Evolutionary conservation across 208 protist genomes (phyloP), one percentile per base, ranked within the genome.

Genomic region (Polymyxa betae): DNA sequence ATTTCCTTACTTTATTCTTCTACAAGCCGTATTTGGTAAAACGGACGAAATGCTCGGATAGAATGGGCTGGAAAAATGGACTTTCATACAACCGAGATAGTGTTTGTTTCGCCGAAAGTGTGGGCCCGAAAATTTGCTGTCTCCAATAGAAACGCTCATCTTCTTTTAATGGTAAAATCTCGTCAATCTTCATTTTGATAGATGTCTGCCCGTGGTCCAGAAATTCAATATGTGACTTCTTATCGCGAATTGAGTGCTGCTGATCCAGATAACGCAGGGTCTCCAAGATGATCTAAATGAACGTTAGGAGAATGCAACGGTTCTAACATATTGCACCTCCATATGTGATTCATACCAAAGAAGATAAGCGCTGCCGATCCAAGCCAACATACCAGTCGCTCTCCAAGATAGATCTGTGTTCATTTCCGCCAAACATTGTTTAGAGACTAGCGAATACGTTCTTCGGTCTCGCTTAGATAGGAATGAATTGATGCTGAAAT

Each of bases 141-240:
- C 72, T 5, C 72, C 5, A 82, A 43, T 82, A 82, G 12, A n/a
- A 5, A 40, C 72, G 5, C n/a, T 82, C 72, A 35, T 82, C 72
- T 5, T 82, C 72, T n/a, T 5, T 20, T 40, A 82, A 5, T 40
- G 72, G 72, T 43, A 82, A 43, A 43, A 82, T n/a, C 12, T 35
- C 72, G 72, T 82, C 72, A 35, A 82, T 43, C n/a, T 82, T 82
- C 35, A 43, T 5, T 43, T 82, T 82, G 72, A 82, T 45, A 20
- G 72, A 5, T 20, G 16, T 5, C 5, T 82, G 72, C 16, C 72
- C 72, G n/a, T 35, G 5, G 12, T 45, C 40, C 5, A 82, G 72
- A 43, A 82, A 82, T 43, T 82, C 72, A 43, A 82, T 43, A n/a
- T 82, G 72, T 45, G 72, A 82, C n/a, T 82, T 82, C 16, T 5